Evolutionary conservation across 306 rosid species (phyloP).

Genomic region (Nissolia schottii): DNA sequence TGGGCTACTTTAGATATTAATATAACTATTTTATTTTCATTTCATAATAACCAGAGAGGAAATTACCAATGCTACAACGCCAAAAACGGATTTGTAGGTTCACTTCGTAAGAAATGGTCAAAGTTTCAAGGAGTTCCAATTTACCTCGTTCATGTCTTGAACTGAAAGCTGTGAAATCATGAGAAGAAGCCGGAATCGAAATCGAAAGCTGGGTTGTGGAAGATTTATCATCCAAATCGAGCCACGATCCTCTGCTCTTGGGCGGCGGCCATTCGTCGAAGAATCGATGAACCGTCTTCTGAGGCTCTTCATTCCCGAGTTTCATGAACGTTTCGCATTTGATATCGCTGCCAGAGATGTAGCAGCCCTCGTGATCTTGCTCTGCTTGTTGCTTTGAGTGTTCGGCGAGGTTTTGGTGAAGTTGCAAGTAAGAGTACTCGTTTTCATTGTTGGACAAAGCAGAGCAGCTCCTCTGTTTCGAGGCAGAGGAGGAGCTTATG

Average conservation of each 20-base stretch:
- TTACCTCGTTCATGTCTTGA: conserved; percentile 51
- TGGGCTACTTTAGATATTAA: too few species aligned
- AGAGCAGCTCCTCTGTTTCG: conserved; percentile 62
- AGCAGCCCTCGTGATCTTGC: conserved; percentile 41
- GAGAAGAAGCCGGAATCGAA: conserved; percentile 71
- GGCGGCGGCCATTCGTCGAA: conserved; percentile 87
- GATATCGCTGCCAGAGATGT: conserved; percentile 24
- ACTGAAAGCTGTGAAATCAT: conserved; percentile 60
- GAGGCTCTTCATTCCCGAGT: conserved; percentile 58
- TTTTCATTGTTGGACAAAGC: conserved; percentile 38
- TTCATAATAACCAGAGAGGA: too few species aligned
- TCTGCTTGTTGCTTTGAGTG: conserved; percentile 32
- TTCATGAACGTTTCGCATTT: conserved; percentile 25
- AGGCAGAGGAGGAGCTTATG: conserved; percentile 71
- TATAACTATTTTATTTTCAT: too few species aligned
- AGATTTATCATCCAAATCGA: conserved; percentile 76
- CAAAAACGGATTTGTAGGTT: too few species aligned
- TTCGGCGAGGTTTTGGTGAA: conserved; percentile 46
- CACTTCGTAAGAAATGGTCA: too few species aligned
- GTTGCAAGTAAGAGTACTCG: conserved; percentile 69
- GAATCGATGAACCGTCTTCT: conserved; percentile 85
- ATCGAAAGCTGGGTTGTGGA: conserved; percentile 88
- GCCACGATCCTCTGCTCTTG: conserved; percentile 67
- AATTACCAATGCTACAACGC: too few species aligned
- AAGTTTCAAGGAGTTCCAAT: background rate